A percentile compares a stretch with the other conserved stretches of the same genome.
These are phyloP conservation scores for Didymella lethalis DNA, from an alignment of 2,329 filamentous ascomycete genomes.

Conservation along the genomic window DNA sequence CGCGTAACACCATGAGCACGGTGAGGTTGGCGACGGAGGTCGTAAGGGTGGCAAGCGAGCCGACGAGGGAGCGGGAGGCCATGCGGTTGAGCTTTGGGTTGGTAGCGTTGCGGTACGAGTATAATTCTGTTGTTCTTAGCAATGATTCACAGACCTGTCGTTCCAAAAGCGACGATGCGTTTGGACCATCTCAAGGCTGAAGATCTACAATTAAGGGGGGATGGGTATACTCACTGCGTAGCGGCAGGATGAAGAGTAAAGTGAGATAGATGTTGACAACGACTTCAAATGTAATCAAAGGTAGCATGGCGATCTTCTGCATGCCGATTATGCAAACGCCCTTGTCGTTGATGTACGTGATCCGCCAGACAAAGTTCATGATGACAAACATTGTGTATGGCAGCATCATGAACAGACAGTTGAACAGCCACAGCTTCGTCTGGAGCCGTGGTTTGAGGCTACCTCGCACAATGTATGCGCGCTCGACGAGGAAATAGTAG, in stretches of 20 bases:
- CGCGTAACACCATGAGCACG: neutral
- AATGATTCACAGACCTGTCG: neutral
- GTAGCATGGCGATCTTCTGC: neutral
- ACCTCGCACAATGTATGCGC: constrained; percentile 68
- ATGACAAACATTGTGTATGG: constrained; percentile 57
- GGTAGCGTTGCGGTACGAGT: neutral
- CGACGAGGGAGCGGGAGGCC: neutral
- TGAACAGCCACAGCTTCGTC: constrained; percentile 68
- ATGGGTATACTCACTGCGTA: neutral
- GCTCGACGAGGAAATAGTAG: constrained; percentile 72
- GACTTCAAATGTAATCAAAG: neutral
- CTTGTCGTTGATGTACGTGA: constrained; percentile 61
- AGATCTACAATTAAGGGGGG: neutral
- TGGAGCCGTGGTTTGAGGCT: constrained; percentile 38
- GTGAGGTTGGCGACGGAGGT: neutral
- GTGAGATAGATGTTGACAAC: neutral
- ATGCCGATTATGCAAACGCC: constrained; percentile 59
- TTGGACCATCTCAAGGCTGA: too few species aligned
- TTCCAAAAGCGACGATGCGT: too few species aligned
- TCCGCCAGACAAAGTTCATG: constrained; percentile 66
- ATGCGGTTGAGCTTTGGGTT: neutral
- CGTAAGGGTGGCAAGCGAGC: neutral
- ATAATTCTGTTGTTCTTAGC: neutral
- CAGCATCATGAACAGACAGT: constrained; percentile 65
- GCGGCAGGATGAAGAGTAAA: neutral